Base-by-base conservation (phyloP, 208 protist species). In the Trypanosoma brucei region DNA sequence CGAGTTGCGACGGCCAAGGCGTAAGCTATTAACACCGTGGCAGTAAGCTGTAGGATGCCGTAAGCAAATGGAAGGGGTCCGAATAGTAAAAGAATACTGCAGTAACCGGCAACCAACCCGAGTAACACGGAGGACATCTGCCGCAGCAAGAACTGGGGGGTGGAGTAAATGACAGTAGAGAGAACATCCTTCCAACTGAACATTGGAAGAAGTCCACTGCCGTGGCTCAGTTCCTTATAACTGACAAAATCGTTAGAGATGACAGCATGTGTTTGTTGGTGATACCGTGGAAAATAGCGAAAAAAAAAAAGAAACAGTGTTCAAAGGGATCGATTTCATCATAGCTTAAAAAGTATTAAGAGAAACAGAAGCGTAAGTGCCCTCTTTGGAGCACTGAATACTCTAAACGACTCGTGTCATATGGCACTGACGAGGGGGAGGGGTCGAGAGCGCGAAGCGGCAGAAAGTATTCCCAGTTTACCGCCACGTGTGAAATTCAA, bases 51-150 rank as follows among this genome's bases (percentile, higher is more conserved):
- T n/a, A 62, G 53, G 8, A 84, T 31, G 0, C 76, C 72, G 37
- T 72, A 64, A 34, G 83, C 70, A 37, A 92, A 83, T 11, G 65
- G 30, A 0, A 72, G 68, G 4, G 73, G 71, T 0, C 80, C 80
- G 9, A 76, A 58, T 11, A 89, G 76, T 38, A 89, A 58, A 8
- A 86, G 61, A 31, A 87, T 59, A 11, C 75, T 61, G 31, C 56
- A 70, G 54, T 90, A 87, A 0, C 83, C 86, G 9, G 59, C 64
- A 33, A 81, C 64, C 31, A 88, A 66, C 33, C 86, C 86, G 39
- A 86, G 50, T 35, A 92, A 57, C 2, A 85, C 74, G 35, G 76
- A 83, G 11, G 70, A 60, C 44, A 92, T 80, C 40, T 67, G 65
- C 3, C 44, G 22, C 35, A 91, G 51, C 48, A 91, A 52, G 44